These are phyloP conservation scores for Tranzscheliella williamsii DNA, from an alignment of 1,284 basidiomycete species.

Conservation along the genomic window DNA sequence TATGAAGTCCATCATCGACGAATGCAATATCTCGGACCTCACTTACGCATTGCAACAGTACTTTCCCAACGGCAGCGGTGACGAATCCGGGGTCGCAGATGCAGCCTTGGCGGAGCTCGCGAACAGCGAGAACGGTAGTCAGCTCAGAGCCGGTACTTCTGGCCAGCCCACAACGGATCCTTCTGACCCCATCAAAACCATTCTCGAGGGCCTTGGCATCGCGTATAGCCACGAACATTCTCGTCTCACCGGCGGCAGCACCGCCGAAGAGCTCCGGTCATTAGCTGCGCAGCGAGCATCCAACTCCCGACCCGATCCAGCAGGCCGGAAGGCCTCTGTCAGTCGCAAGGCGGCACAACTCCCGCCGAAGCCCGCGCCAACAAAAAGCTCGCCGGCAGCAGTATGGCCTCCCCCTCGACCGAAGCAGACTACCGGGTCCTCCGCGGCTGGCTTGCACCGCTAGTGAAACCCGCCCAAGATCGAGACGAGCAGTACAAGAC, in stretches of 20 bases:
- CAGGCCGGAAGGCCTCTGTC: too few species aligned
- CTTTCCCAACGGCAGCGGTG: conserved; percentile 6
- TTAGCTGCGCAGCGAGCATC: conserved; percentile 1
- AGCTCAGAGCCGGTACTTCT: background rate
- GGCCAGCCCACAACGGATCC: background rate
- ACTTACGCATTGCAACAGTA: conserved; percentile 21
- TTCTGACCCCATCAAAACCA: conserved; percentile 1
- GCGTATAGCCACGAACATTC: conserved; percentile 2
- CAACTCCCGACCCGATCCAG: too few species aligned
- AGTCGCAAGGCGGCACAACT: too few species aligned
- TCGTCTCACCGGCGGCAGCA: conserved; percentile 5
- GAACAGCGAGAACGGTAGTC: conserved; percentile 3
- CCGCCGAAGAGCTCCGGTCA: conserved; percentile 1
- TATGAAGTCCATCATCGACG: conserved; percentile 43
- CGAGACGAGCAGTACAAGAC: too few species aligned
- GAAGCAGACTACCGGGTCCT: too few species aligned
- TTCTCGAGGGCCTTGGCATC: conserved; percentile 1
- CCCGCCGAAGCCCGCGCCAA: too few species aligned
- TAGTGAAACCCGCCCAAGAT: too few species aligned
- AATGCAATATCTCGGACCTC: conserved; percentile 39
- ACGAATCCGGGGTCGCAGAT: conserved; percentile 8
- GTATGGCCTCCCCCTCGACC: too few species aligned
- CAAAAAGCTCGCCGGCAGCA: too few species aligned
- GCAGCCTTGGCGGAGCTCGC: conserved; percentile 15
- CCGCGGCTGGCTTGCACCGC: too few species aligned